Base-by-base conservation (phyloP, 306 rosid species). In the Medicago ruthenica region DNA sequence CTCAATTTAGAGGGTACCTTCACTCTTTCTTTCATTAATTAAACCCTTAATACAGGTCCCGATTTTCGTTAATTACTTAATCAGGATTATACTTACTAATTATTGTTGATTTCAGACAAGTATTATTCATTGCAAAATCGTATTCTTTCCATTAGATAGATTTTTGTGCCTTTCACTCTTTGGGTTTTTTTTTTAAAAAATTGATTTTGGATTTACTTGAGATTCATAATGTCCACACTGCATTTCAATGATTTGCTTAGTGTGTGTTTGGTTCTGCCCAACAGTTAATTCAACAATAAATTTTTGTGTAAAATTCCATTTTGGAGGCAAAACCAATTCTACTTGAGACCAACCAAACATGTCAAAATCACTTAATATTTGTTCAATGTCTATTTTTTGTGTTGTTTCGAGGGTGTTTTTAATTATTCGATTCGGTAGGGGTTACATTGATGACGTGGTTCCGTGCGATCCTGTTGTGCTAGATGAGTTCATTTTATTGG, bases 341-440 rank as follows among this genome's bases (percentile, higher is more conserved):
- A 27, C 1, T 27, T 24, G 27, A 1, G 27, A 24, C 27, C 27
- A 24, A 24, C 27, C 27, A 24, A 24, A 24, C 27, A 24, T 24
- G 27, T 24, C 27, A 24, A 24, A 24, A 24, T 24, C 27, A 24
- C 27, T 24, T 24, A 24, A 24, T 2, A 24, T 24, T 24, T 24
- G 27, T 27, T 27, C 4, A 3, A 3, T 27, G 31, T 27, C 31
- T 27, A 21, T 21, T 77, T 5, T 42, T 72, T 22, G 16, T 36
- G 7, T 27, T 62, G 67, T 57, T 41, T 39, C 15, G 72, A 55
- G 69, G 20, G 13, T 44, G n/a, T 39, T 22, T 7, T 59, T 27
- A 36, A 21, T 68, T 55, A 6, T 67, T 62, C 1, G 64, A 71
- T 76, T n/a, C 11, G 6, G 67, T 76, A 15, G 81, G n/a, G 63